These are phyloP conservation scores for Aspergillus proliferans DNA, from an alignment of 2,329 filamentous ascomycete species.

Conservation along the genomic window DNA sequence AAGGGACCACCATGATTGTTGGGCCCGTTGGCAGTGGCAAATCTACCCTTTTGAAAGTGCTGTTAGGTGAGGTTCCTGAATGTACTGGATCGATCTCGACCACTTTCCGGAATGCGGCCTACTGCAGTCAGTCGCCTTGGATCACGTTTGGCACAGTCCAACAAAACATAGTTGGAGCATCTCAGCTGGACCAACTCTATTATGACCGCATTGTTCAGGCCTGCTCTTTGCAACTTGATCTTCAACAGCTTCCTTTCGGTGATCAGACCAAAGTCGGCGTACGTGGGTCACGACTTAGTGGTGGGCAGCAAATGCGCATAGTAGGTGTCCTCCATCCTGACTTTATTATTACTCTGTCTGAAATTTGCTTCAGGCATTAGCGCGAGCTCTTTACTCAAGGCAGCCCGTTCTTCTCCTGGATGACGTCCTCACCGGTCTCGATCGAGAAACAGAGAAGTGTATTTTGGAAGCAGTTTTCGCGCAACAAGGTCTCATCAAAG, in stretches of 20 bases:
- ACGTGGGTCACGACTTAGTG: conserved; percentile 47
- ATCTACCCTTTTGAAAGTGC: conserved; percentile 43
- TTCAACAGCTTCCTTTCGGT: conserved; percentile 34
- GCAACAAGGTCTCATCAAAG: conserved; percentile 40
- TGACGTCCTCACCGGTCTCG: conserved; percentile 48
- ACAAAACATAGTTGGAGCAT: conserved; percentile 35
- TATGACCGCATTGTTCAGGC: conserved; percentile 31
- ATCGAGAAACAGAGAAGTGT: conserved; percentile 43
- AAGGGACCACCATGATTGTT: conserved; percentile 44
- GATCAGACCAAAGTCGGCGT: conserved; percentile 46
- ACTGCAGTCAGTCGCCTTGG: conserved; percentile 38
- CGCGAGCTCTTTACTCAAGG: conserved; percentile 47
- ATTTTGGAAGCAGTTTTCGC: conserved; percentile 46
- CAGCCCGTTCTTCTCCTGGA: conserved; percentile 46
- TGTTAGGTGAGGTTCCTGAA: conserved; percentile 40
- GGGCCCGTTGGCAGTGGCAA: conserved; percentile 51
- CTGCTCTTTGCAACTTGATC: conserved; percentile 35
- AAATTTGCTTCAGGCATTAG: conserved; percentile 34
- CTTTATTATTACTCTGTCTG: neutral
- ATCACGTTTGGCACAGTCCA: conserved; percentile 37
- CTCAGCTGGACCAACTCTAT: conserved; percentile 30
- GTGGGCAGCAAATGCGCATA: conserved; percentile 49
- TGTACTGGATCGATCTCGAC: conserved; percentile 29
- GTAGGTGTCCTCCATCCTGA: conserved; percentile 18
- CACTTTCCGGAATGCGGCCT: conserved; percentile 29